These are phyloP conservation scores for Melampsora americana DNA, from an alignment of 1,284 basidiomycete genomes.

Conservation along the genomic window DNA sequence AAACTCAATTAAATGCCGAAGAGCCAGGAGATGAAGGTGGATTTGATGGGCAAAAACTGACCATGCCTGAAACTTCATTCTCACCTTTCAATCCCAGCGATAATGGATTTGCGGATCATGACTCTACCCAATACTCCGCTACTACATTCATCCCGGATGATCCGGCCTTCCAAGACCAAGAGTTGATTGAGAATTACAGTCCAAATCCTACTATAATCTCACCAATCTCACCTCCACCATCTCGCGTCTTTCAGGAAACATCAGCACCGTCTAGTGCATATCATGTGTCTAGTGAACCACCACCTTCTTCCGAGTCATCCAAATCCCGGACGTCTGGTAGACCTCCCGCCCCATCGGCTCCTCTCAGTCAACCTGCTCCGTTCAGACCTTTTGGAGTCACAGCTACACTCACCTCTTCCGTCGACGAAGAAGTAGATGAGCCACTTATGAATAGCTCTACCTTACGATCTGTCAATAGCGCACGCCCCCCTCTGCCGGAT, in stretches of 20 bases:
- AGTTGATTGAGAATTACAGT: background rate
- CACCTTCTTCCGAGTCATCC: background rate
- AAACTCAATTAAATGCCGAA: background rate
- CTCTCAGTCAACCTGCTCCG: slow-evolving; percentile 10
- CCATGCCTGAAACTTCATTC: background rate
- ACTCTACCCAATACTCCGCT: background rate
- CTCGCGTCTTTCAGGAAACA: slow-evolving; percentile 2
- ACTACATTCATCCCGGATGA: background rate
- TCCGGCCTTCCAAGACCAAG: background rate
- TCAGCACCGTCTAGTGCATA: background rate
- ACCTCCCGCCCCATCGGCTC: background rate
- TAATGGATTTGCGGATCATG: slow-evolving; percentile 2
- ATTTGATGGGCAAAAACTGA: background rate
- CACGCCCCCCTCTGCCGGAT: slow-evolving; percentile 31
- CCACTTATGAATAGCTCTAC: slow-evolving; percentile 7
- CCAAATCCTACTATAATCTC: background rate
- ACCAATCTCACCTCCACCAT: background rate
- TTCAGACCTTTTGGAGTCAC: slow-evolving; percentile 44
- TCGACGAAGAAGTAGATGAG: slow-evolving; percentile 7
- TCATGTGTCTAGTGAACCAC: background rate
- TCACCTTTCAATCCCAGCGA: background rate
- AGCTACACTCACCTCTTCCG: slow-evolving; percentile 32
- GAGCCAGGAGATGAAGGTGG: background rate
- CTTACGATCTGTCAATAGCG: slow-evolving; percentile 1
- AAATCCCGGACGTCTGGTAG: background rate